phyloP scores from a whole-genome alignment of 2,329 filamentous ascomycete species.

The Claviceps sp. region DNA sequence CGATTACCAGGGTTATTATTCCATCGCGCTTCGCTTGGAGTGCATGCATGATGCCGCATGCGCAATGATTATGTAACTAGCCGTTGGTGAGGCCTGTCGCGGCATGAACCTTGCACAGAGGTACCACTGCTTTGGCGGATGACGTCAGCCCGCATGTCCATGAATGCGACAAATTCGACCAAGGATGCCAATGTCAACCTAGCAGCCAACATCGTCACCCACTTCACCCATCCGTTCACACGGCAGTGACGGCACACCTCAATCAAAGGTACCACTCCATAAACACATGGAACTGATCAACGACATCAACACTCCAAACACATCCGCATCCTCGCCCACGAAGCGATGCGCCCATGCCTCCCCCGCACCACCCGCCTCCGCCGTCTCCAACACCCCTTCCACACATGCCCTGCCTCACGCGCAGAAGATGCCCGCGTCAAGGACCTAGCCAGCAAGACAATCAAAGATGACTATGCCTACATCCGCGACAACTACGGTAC shows the following conservation, averaged over 20 bases:
- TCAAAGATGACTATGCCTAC: conserved; percentile 32
- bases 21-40: too few relatives aligned
- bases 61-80: too few relatives aligned
- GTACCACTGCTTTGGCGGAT: neutral
- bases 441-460: conserved; percentile 13
- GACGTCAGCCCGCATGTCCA: neutral
- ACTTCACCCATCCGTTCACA: neutral
- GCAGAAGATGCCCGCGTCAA: conserved; percentile 4
- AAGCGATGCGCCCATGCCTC: conserved; percentile 1
- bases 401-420: neutral
- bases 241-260: too few relatives aligned
- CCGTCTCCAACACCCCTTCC: neutral
- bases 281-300: too few relatives aligned
- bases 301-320: too few relatives aligned
- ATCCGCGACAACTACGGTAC: conserved; percentile 32
- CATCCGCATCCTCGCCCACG: neutral
- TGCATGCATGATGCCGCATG: too few relatives aligned
- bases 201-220: neutral
- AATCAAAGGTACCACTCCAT: too few relatives aligned
- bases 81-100: too few relatives aligned
- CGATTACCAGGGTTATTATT: too few relatives aligned
- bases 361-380: neutral
- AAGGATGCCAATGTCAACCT: neutral
- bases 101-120: too few relatives aligned
- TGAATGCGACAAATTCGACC: neutral